These are phyloP conservation scores for Neonectria sp. DNA, from an alignment of 2,329 filamentous ascomycete genomes.

Conservation along the genomic window DNA sequence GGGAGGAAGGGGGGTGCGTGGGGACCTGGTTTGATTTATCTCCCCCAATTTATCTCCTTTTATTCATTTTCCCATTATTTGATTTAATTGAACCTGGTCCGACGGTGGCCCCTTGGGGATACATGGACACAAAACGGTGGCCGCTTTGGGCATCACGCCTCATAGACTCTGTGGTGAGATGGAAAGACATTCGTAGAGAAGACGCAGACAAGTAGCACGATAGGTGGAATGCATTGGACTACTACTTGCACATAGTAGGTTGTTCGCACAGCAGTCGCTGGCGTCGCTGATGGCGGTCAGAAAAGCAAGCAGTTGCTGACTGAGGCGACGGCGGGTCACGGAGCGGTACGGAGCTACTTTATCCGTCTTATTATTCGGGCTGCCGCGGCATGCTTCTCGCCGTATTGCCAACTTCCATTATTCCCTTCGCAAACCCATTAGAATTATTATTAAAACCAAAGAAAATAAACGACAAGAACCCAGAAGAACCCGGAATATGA, in stretches of 20 bases:
- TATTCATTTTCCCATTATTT: constrained; percentile 34
- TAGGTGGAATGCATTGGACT: neutral
- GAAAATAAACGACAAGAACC: neutral
- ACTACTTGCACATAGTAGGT: neutral
- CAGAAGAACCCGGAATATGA: constrained; percentile 14
- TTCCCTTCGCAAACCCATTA: neutral
- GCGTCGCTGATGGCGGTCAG: constrained; percentile 2
- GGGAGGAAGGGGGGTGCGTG: constrained; percentile 27
- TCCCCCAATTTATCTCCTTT: constrained; percentile 22
- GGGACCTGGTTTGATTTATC: constrained; percentile 22
- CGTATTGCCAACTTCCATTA: constrained; percentile 17
- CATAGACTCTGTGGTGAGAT: neutral
- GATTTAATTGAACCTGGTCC: constrained; percentile 20
- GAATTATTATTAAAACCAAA: constrained; percentile 15
- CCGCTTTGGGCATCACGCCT: constrained; percentile 11
- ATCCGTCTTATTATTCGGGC: neutral
- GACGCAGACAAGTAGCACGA: neutral
- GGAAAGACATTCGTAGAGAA: neutral
- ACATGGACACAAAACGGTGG: constrained; percentile 36
- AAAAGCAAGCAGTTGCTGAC: constrained; percentile 4
- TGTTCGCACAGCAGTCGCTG: neutral
- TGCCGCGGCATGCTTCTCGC: constrained; percentile 14
- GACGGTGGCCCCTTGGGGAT: constrained; percentile 36
- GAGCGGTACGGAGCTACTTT: neutral
- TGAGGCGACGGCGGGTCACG: neutral